Evolutionary conservation across 108 stramenopile genomes (phyloP).

Genomic region (Epithemia pelagica): DNA sequence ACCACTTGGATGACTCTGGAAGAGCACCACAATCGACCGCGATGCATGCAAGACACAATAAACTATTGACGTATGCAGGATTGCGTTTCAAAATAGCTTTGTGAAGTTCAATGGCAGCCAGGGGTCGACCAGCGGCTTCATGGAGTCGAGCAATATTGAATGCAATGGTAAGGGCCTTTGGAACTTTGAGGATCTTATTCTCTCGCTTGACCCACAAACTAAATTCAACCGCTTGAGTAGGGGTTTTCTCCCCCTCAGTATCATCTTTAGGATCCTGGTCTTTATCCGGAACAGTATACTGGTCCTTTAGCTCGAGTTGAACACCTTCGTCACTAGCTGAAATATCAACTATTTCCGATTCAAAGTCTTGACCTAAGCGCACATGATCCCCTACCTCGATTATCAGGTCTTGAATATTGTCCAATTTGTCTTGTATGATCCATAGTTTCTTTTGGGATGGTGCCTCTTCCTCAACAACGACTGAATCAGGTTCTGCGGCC

Average conservation of each 20-base stretch:
- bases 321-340: slow-evolving; percentile 21
- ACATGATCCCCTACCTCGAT: slow-evolving; percentile 29
- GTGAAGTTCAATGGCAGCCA: slow-evolving; percentile 80
- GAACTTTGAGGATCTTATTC: slow-evolving; percentile 47
- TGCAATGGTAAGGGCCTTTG: slow-evolving; percentile 60
- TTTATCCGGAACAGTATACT: slow-evolving; percentile 1
- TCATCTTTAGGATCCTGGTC: slow-evolving; percentile 8
- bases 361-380: slow-evolving; percentile 28
- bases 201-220: slow-evolving; percentile 48
- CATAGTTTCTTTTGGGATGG: background rate
- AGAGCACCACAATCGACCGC: slow-evolving; percentile 80
- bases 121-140: slow-evolving; percentile 61
- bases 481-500: background rate
- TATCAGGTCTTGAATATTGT: background rate
- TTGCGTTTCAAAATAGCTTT: slow-evolving; percentile 79
- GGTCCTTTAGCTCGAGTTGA: slow-evolving; percentile 17
- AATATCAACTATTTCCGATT: slow-evolving; percentile 16
- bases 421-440: background rate
- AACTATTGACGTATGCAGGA: slow-evolving; percentile 80
- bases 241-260: slow-evolving; percentile 1
- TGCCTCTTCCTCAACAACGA: background rate
- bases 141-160: slow-evolving; percentile 85
- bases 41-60: slow-evolving; percentile 80
- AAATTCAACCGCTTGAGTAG: background rate
- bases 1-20: slow-evolving; percentile 81